Percentiles rank a stretch among this genome's conserved stretches.
Evolutionary conservation across 2,329 filamentous ascomycete genomes (phyloP).

Genomic region (Colletotrichum neosansevieriae): DNA sequence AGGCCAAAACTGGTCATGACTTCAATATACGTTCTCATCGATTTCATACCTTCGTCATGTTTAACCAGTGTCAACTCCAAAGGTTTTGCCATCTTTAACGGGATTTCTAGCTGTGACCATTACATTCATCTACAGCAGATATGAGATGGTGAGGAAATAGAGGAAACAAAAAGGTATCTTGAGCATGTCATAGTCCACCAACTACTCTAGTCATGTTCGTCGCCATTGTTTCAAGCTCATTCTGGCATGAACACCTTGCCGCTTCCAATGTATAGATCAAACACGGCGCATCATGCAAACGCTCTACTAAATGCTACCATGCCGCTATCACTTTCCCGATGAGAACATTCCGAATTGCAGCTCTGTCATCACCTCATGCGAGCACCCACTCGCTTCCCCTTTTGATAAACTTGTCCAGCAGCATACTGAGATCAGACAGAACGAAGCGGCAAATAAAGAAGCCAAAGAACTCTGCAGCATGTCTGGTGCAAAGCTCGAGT

Average conservation of each 20-base stretch:
- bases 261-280: constrained; percentile 1
- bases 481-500: constrained; percentile 90
- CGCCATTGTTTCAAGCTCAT: too few relatives aligned
- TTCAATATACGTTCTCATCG: too few relatives aligned
- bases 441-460: constrained; percentile 97
- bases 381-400: constrained; percentile 94
- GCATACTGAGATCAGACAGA: constrained; percentile 82
- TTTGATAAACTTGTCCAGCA: constrained; percentile 98
- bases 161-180: not conserved
- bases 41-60: too few relatives aligned
- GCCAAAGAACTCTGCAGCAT: constrained; percentile 96
- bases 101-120: too few relatives aligned
- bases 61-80: too few relatives aligned
- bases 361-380: constrained; percentile 43
- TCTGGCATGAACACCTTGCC: not conserved
- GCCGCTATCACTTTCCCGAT: not conserved
- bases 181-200: not conserved
- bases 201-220: not conserved
- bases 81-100: too few relatives aligned
- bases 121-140: too few relatives aligned
- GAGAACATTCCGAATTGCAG: not conserved
- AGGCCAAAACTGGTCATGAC: not conserved
- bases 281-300: not conserved
- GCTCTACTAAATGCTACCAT: constrained; percentile 1
- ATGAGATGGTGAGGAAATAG: not conserved